Conservation (phyloP, 345 rosid genomes). For the Eucalyptus guilfoylei region DNA sequence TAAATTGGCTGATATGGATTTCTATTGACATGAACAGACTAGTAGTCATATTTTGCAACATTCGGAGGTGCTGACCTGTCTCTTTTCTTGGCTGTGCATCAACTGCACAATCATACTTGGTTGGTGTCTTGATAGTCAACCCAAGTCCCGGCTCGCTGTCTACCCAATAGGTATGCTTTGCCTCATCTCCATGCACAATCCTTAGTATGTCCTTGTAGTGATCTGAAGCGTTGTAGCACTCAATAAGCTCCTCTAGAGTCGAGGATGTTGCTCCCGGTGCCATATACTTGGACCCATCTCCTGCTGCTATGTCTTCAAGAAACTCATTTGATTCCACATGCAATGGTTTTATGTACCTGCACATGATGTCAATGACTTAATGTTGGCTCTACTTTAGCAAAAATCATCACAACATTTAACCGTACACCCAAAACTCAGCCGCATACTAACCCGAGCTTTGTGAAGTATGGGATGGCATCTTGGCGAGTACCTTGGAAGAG, state of each 20-base stretch:
- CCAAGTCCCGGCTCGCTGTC: constrained; percentile 20
- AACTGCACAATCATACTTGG: neutral
- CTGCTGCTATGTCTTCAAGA: constrained; percentile 11
- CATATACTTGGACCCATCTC: constrained; percentile 11
- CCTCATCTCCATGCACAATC: neutral
- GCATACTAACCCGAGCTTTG: constrained; percentile 9
- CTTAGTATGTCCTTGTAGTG: constrained; percentile 19
- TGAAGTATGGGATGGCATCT: constrained; percentile 14
- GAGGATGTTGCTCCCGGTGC: constrained; percentile 6
- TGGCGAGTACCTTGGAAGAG: constrained; percentile 19
- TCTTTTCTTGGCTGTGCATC: neutral
- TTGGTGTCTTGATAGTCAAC: constrained; percentile 6
- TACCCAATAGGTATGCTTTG: constrained; percentile 15
- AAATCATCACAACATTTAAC: neutral
- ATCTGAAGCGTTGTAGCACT: constrained; percentile 10
- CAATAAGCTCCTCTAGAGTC: constrained; percentile 9
- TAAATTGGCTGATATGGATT: neutral
- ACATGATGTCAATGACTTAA: neutral
- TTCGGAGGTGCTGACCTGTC: constrained; percentile 2
- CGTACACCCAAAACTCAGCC: neutral
- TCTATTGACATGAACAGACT: neutral
- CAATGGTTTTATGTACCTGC: constrained; percentile 15
- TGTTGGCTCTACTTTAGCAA: neutral
- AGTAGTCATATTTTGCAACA: neutral
- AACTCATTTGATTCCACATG: constrained; percentile 13